Evolutionary conservation across 306 rosid genomes (phyloP), one percentile per base, ranked within the genome.

Genomic region (Acacia confusa): DNA sequence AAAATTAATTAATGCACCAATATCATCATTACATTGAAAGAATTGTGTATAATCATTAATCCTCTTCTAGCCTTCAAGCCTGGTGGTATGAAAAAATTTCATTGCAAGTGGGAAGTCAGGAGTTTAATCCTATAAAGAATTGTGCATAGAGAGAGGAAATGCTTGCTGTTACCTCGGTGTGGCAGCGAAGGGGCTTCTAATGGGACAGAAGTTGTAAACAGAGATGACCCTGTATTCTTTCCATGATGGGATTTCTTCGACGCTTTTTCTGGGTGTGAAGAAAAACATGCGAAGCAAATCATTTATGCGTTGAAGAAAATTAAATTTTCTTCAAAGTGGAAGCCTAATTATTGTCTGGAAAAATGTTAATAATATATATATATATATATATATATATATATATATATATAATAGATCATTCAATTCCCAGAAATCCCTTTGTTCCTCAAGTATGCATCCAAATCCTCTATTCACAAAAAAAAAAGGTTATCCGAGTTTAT

Each of bases 251-350:
- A 9, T 38, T 11, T 86, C 55, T 84, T 13, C 77, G 20, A 44
- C 68, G 71, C 19, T 81, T 87, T 83, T 36, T 77, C 66, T 67
- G 81, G 58, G 36, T 84, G 52, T 1, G 78, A 15, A 72, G 64
- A 57, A 57, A 79, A 83, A 78, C 87, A 86, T 47, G 71, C 30
- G n/a, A 86, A 83, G 16, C 84, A 86, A 43, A 76, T 80, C 89
- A 86, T 86, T 77, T 86, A 78, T 85, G 8, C 2, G 44, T 65
- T 68, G 17, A 70, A 55, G 76, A 57, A 57, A 73, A 60, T 53
- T 0, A 53, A n/a, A 34, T 40, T 19, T 58, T 32, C 45, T 38
- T n/a, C 50, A 38, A 40, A 69, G 30, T 38, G 58, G 27, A 41
- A 38, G 25, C 19, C 79, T 84, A 72, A 41, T 76, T 65, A 38